These are phyloP conservation scores for Mycena capillaripes DNA, from an alignment of 768 basidiomycete genomes.

Conservation along the genomic window DNA sequence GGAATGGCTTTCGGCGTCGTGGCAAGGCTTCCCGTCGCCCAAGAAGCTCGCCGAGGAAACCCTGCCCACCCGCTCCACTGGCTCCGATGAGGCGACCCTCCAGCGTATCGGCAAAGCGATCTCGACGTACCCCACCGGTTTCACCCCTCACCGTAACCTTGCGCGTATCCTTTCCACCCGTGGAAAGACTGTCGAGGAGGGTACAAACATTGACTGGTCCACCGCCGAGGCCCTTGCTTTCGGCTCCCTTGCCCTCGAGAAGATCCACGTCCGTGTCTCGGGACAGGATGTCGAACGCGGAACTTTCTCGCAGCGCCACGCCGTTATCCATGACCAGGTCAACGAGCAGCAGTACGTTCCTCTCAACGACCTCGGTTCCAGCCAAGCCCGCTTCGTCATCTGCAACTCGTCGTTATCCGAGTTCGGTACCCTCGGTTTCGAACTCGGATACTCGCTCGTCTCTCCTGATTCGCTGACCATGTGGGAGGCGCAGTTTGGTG, in stretches of 20 bases:
- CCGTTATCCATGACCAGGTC: slow-evolving; percentile 95
- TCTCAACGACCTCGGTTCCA: slow-evolving; percentile 87
- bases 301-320: slow-evolving; percentile 98
- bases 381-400: slow-evolving; percentile 93
- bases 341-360: slow-evolving; percentile 94
- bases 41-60: slow-evolving; percentile 94
- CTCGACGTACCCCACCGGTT: slow-evolving; percentile 87
- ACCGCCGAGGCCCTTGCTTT: slow-evolving; percentile 98
- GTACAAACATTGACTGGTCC: slow-evolving; percentile 95
- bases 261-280: slow-evolving; percentile 93
- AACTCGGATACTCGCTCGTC: slow-evolving; percentile 98
- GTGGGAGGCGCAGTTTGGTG: slow-evolving; percentile 99
- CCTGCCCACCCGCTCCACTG: slow-evolving; percentile 92
- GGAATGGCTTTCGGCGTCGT: slow-evolving; percentile 98
- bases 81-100: slow-evolving; percentile 80
- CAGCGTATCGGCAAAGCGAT: slow-evolving; percentile 90
- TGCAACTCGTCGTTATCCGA: slow-evolving; percentile 99
- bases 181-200: slow-evolving; percentile 93
- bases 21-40: slow-evolving; percentile 99
- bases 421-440: slow-evolving; percentile 95
- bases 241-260: slow-evolving; percentile 93
- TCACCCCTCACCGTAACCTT: slow-evolving; percentile 92
- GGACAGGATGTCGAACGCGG: slow-evolving; percentile 99
- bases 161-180: slow-evolving; percentile 91
- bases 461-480: slow-evolving; percentile 93